phyloP scores from a whole-genome alignment of 108 stramenopile species.

The Thalassiosira profunda region DNA sequence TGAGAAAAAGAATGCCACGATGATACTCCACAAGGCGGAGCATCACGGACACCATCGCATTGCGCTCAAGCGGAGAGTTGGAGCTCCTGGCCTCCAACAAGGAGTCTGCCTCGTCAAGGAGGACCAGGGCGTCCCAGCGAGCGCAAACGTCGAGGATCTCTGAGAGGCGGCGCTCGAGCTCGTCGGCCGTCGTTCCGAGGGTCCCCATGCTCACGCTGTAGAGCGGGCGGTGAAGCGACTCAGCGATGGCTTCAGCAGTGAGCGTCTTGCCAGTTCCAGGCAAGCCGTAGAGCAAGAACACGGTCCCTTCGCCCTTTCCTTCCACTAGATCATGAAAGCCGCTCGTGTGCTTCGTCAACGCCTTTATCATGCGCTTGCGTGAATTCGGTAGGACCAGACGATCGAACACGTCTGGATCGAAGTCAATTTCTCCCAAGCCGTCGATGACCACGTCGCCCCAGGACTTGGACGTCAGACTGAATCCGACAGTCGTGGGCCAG shows the following conservation, averaged over 20 bases:
- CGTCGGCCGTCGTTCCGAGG: conserved; percentile 65
- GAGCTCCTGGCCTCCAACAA: conserved; percentile 64
- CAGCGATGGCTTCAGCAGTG: conserved; percentile 74
- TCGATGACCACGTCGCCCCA: conserved; percentile 79
- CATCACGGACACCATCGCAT: conserved; percentile 83
- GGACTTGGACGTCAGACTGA: conserved; percentile 59
- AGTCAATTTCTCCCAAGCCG: conserved; percentile 57
- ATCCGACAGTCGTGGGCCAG: conserved; percentile 74
- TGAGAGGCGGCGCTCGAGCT: conserved; percentile 52
- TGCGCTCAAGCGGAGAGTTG: conserved; percentile 57
- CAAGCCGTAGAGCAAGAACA: conserved; percentile 68
- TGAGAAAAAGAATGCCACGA: conserved; percentile 69
- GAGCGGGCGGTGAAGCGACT: conserved; percentile 62
- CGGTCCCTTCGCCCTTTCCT: conserved; percentile 69
- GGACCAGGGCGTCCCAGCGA: conserved; percentile 66
- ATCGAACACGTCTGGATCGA: conserved; percentile 61
- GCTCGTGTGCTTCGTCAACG: conserved; percentile 53
- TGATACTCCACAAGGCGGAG: conserved; percentile 72
- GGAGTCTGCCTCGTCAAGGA: conserved; percentile 71
- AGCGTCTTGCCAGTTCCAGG: conserved; percentile 77
- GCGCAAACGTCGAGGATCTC: conserved; percentile 60
- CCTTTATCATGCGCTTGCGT: conserved; percentile 70
- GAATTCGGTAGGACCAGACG: conserved; percentile 56
- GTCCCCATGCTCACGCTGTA: conserved; percentile 66
- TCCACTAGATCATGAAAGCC: conserved; percentile 67